These are phyloP conservation scores for Candida anglica DNA, from an alignment of 805 yeast species.

Conservation along the genomic window DNA sequence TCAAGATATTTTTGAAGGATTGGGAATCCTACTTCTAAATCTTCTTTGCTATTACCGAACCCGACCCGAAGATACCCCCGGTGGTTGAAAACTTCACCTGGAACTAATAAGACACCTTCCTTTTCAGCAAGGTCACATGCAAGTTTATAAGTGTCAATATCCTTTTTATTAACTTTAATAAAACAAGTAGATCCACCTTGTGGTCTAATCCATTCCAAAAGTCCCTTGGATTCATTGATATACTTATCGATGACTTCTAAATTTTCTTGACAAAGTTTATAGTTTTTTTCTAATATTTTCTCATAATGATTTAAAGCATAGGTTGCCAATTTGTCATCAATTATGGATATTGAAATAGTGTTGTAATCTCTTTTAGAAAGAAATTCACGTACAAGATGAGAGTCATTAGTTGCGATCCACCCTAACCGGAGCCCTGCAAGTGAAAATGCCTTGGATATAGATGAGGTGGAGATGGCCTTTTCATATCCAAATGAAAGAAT, in stretches of 20 bases:
- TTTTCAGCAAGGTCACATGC: conserved; percentile 32
- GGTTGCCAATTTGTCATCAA: conserved; percentile 45
- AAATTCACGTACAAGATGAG: conserved; percentile 23
- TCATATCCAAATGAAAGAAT: conserved; percentile 37
- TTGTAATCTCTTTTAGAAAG: conserved; percentile 45
- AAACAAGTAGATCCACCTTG: conserved; percentile 47
- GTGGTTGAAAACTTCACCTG: conserved; percentile 44
- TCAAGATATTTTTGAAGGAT: too few species aligned
- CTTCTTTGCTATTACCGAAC: conserved; percentile 38
- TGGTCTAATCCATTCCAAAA: conserved; percentile 39
- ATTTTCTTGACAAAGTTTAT: conserved; percentile 35
- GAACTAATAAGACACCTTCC: conserved; percentile 37
- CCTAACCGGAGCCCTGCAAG: conserved; percentile 53
- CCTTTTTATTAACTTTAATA: conserved; percentile 25
- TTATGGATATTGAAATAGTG: conserved; percentile 44
- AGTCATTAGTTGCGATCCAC: conserved; percentile 43
- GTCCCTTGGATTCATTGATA: conserved; percentile 24
- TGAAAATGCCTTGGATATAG: conserved; percentile 52
- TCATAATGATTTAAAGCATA: conserved; percentile 36
- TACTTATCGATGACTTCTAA: conserved; percentile 30
- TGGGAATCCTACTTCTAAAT: conserved; percentile 32
- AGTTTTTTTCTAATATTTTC: conserved; percentile 35
- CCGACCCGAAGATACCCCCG: conserved; percentile 47
- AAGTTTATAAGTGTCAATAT: conserved; percentile 27
- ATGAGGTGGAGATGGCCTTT: conserved; percentile 44